Evolutionary conservation across 2,329 filamentous ascomycete genomes (phyloP).

Genomic region (Venturia carpophila): DNA sequence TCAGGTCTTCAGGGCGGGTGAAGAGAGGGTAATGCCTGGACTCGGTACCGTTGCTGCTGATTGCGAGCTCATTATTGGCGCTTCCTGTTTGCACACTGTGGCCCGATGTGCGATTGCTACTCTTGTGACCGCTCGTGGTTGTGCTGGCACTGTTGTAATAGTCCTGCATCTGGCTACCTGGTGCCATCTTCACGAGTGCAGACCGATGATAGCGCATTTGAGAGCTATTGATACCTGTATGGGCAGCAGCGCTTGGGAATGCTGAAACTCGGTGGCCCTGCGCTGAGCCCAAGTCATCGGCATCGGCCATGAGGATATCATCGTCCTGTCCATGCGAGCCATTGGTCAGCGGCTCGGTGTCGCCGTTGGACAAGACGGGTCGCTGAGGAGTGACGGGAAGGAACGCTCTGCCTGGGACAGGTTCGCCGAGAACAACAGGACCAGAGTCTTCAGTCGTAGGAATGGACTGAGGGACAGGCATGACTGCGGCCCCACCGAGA

Average conservation of each 20-base stretch:
- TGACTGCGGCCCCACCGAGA: slow-evolving; percentile 28
- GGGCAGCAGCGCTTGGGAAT: slow-evolving; percentile 28
- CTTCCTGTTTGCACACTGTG: slow-evolving; percentile 39
- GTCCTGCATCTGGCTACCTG: slow-evolving; percentile 51
- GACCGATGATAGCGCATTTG: slow-evolving; percentile 34
- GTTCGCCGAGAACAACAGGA: slow-evolving; percentile 52
- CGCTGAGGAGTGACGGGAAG: slow-evolving; percentile 38
- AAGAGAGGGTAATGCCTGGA: slow-evolving; percentile 49
- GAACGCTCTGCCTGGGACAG: slow-evolving; percentile 46
- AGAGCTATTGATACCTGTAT: not conserved
- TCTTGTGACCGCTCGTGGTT: slow-evolving; percentile 73
- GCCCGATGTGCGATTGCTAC: slow-evolving; percentile 27
- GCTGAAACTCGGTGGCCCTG: slow-evolving; percentile 23
- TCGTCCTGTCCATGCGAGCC: slow-evolving; percentile 28
- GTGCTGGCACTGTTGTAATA: slow-evolving; percentile 83
- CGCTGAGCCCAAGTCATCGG: slow-evolving; percentile 31
- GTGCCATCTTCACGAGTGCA: slow-evolving; percentile 51
- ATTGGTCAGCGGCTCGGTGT: slow-evolving; percentile 14
- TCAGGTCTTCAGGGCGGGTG: slow-evolving; percentile 40
- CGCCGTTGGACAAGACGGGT: not conserved
- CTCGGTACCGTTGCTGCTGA: slow-evolving; percentile 58
- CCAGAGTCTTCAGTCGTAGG: slow-evolving; percentile 31
- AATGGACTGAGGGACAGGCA: slow-evolving; percentile 12
- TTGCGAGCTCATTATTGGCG: slow-evolving; percentile 42
- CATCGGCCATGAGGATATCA: slow-evolving; percentile 39